Evolutionary conservation across 495 filamentous ascomycete genomes (phyloP).

Genomic region (Mycothermus thermophilus): DNA sequence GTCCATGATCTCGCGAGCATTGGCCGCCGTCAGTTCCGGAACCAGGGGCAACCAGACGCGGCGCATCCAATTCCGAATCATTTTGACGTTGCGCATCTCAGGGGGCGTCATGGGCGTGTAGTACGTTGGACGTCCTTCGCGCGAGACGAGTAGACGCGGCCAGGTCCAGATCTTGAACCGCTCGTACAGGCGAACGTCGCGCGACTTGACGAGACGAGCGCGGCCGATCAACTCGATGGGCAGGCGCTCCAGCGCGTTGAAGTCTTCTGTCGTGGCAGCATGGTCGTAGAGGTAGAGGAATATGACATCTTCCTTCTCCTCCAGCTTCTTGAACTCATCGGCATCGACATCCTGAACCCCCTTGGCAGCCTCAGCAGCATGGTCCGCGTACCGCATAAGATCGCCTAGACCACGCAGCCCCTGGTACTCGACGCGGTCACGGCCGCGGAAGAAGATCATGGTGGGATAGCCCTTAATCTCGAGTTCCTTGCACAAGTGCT

Average conservation of each 20-base stretch:
- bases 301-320: constrained; percentile 86
- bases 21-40: constrained; percentile 80
- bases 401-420: constrained; percentile 88
- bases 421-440: constrained; percentile 83
- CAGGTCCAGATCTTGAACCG: constrained; percentile 91
- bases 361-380: constrained; percentile 62
- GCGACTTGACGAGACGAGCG: constrained; percentile 81
- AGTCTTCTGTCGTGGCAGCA: constrained; percentile 84
- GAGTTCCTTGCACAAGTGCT: constrained; percentile 78
- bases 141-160: constrained; percentile 78
- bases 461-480: constrained; percentile 69
- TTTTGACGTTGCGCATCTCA: constrained; percentile 75
- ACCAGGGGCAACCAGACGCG: constrained; percentile 96
- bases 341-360: constrained; percentile 70
- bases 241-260: constrained; percentile 71
- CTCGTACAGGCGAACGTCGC: constrained; percentile 53
- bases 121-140: constrained; percentile 78
- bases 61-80: constrained; percentile 84
- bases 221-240: constrained; percentile 79
- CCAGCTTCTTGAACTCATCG: constrained; percentile 63
- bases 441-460: constrained; percentile 83
- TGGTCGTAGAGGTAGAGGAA: constrained; percentile 97
- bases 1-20: constrained; percentile 88
- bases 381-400: constrained; percentile 71
- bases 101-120: constrained; percentile 71